Base-by-base conservation (phyloP, 2,329 filamentous ascomycete genomes). In the Berkeleyomyces rouxiae region DNA sequence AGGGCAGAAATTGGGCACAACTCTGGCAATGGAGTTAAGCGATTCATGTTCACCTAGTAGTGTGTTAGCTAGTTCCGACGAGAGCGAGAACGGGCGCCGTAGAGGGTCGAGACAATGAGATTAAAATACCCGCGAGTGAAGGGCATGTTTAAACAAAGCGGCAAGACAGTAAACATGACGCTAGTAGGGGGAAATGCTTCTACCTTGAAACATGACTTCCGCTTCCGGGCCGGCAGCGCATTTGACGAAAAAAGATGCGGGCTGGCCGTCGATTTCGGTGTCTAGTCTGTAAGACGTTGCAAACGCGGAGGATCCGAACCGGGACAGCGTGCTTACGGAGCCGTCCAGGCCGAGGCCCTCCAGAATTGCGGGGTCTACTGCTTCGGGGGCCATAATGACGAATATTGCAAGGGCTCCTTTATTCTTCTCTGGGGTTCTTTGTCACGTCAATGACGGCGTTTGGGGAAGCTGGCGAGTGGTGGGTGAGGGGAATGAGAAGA, bases 1-100 rank as follows among this genome's bases (percentile, higher is more conserved):
- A 0, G 91, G 90, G 69, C 88, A 92, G 61, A 96, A 81, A 40
- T 80, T 80, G 1, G 90, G 87, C 0, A 93, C 86, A 11, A 78
- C 77, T 55, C 76, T 70, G 70, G 90, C 81, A 67, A 97, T 88
- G 61, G 90, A 88, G 70, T 90, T 91, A 62, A 96, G 82, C 2
- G 89, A 95, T 59, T 82, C 81, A 70, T 90, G 86, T 73, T 96
- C 92, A 65, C 91, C 88, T 82, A 69, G 16, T 23, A 61, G 36
- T 37, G 33, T 43, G 61, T 63, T 44, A 63, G 61, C 6, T 37
- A 11, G 9, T 23, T 33, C n/a, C 10, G n/a, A 7, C 16, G 40
- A 4, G 10, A 49, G 51, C 13, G 5, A 46, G 33, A 58, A 47
- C 23, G 23, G 23, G 36, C 16, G 42, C 37, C 39, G 51, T 4